Evolutionary conservation across 805 yeast species (phyloP).

Genomic region (Barnettozyma pratensis): DNA sequence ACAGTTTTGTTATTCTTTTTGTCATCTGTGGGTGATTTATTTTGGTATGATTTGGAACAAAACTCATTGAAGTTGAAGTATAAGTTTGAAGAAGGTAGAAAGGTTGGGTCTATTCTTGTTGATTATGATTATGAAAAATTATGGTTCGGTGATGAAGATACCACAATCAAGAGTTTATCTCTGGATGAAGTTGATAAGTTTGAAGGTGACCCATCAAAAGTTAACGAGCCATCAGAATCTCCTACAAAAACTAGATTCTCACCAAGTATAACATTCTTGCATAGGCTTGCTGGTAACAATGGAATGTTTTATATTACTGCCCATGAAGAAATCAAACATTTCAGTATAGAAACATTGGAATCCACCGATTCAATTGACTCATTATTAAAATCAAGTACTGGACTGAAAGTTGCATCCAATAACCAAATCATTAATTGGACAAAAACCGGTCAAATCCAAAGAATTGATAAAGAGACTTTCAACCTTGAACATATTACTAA

Average conservation of each 20-base stretch:
- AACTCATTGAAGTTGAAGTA: slow-evolving; percentile 16
- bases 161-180: slow-evolving; percentile 10
- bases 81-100: slow-evolving; percentile 7
- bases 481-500: slow-evolving; percentile 7
- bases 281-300: slow-evolving; percentile 19
- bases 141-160: slow-evolving; percentile 27
- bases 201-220: slow-evolving; percentile 23
- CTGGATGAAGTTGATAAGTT: slow-evolving; percentile 20
- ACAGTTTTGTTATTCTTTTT: slow-evolving; percentile 21
- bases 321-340: slow-evolving; percentile 32
- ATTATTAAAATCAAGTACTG: slow-evolving; percentile 33
- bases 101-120: slow-evolving; percentile 17
- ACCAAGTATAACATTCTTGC: slow-evolving; percentile 20
- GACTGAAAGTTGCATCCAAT: slow-evolving; percentile 31
- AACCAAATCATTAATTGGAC: slow-evolving; percentile 37
- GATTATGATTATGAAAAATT: slow-evolving; percentile 18
- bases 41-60: slow-evolving; percentile 13
- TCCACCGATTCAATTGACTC: slow-evolving; percentile 29
- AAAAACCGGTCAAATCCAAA: slow-evolving; percentile 35
- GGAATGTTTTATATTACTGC: slow-evolving; percentile 31
- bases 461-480: slow-evolving; percentile 18
- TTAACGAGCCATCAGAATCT: slow-evolving; percentile 2
- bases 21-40: slow-evolving; percentile 23
- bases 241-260: slow-evolving; percentile 3
- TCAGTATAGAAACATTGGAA: slow-evolving; percentile 14